Percentiles rank a stretch among this genome's conserved stretches.
Conservation (phyloP, 164 flowering plant genomes). For the Vitis amurensis region DNA sequence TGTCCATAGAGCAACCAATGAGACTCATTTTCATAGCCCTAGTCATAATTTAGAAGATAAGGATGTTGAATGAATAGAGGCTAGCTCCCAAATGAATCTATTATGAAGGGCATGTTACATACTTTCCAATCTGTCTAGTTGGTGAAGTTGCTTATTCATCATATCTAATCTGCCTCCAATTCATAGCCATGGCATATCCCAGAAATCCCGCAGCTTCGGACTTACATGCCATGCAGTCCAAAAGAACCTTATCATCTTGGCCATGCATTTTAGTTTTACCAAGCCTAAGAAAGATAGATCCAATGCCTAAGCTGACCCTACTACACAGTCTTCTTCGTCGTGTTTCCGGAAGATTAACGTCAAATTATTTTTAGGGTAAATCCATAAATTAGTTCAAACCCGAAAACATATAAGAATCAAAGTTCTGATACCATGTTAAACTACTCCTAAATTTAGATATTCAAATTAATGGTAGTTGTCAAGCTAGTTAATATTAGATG, state of each 20-base stretch:
- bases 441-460: too few species aligned
- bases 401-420: too few species aligned
- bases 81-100: neutral
- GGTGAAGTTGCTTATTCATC: neutral
- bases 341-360: too few species aligned
- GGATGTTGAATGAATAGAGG: neutral
- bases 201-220: constrained; percentile 11
- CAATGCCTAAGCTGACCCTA: neutral
- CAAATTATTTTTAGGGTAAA: too few species aligned
- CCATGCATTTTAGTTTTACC: neutral
- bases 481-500: too few species aligned
- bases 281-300: neutral
- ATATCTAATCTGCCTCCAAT: constrained; percentile 2
- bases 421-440: too few species aligned
- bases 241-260: too few species aligned
- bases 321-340: neutral
- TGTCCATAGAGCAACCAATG: neutral
- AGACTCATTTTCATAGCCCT: neutral
- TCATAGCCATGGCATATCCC: constrained; percentile 14
- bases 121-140: neutral
- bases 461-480: too few species aligned
- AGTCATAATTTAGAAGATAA: neutral
- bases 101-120: neutral
- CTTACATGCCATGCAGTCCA: neutral
- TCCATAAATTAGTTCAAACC: too few species aligned